Percentiles rank a stretch among this genome's conserved stretches.
These are phyloP conservation scores for Phoma sp. DNA, from an alignment of 2,329 filamentous ascomycete genomes.

Conservation along the genomic window DNA sequence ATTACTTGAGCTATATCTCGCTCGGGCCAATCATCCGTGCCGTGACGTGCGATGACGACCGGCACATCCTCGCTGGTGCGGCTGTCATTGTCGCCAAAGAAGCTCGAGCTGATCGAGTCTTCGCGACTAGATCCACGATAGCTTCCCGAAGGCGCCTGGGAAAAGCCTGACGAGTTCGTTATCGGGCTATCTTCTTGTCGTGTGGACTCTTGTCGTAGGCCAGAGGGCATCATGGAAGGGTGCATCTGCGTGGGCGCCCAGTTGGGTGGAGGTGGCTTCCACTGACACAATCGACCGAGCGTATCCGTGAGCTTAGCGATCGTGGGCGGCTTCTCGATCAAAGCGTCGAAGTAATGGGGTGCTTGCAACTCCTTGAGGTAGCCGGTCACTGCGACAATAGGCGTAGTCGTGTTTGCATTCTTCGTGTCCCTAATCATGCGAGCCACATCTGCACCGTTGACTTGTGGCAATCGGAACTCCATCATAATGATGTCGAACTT, in stretches of 20 bases:
- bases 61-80: conserved; percentile 76
- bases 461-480: conserved; percentile 92
- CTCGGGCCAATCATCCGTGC: conserved; percentile 79
- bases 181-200: conserved; percentile 79
- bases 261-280: conserved; percentile 78
- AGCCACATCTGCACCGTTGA: conserved; percentile 93
- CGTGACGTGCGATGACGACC: conserved; percentile 75
- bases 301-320: conserved; percentile 89
- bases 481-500: conserved; percentile 99
- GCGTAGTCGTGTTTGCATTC: conserved; percentile 91
- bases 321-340: conserved; percentile 97
- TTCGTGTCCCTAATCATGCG: conserved; percentile 98
- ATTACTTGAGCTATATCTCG: conserved; percentile 55
- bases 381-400: conserved; percentile 94
- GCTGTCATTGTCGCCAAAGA: conserved; percentile 86
- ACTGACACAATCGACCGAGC: conserved; percentile 85
- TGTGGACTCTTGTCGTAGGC: conserved; percentile 69
- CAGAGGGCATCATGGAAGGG: conserved; percentile 61
- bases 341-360: conserved; percentile 91
- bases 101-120: conserved; percentile 86
- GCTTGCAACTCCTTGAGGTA: conserved; percentile 97
- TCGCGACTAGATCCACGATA: conserved; percentile 81
- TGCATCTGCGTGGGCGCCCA: conserved; percentile 52
- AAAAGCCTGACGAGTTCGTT: conserved; percentile 78
- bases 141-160: conserved; percentile 73